Evolutionary conservation across 1,284 basidiomycete species (phyloP).

Genomic region (Rhodofomes roseus): DNA sequence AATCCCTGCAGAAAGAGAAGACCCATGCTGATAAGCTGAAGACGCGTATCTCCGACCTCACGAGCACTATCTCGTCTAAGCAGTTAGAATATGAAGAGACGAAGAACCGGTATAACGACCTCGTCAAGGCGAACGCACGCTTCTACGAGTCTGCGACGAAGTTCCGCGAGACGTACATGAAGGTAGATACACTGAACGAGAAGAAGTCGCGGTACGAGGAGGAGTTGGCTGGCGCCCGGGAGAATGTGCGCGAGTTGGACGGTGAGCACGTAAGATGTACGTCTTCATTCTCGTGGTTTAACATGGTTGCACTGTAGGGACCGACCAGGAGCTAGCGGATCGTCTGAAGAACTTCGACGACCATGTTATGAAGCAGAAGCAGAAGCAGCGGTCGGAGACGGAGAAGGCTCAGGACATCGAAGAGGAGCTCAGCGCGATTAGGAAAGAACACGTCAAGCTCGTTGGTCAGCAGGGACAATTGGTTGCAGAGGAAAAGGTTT

Average conservation of each 20-base stretch:
- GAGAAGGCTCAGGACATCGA: slow-evolving; percentile 57
- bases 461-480: slow-evolving; percentile 60
- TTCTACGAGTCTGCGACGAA: slow-evolving; percentile 83
- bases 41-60: slow-evolving; percentile 63
- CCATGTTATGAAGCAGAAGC: slow-evolving; percentile 53
- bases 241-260: slow-evolving; percentile 69
- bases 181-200: slow-evolving; percentile 66
- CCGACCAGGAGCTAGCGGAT: slow-evolving; percentile 71
- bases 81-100: slow-evolving; percentile 74
- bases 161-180: slow-evolving; percentile 81
- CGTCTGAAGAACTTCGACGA: slow-evolving; percentile 73
- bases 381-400: slow-evolving; percentile 45
- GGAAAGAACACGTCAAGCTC: slow-evolving; percentile 52
- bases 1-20: slow-evolving; percentile 82
- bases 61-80: slow-evolving; percentile 63
- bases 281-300: neutral
- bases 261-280: slow-evolving; percentile 41
- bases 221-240: slow-evolving; percentile 61
- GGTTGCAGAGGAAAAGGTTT: slow-evolving; percentile 61
- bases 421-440: slow-evolving; percentile 54
- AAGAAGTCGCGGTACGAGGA: slow-evolving; percentile 53
- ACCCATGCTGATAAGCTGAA: slow-evolving; percentile 83
- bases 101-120: slow-evolving; percentile 59
- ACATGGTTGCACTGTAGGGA: slow-evolving; percentile 45
- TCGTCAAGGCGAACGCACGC: slow-evolving; percentile 74